phyloP scores from a whole-genome alignment of 2,329 filamentous ascomycete genomes.

The Alternaria dauci region DNA sequence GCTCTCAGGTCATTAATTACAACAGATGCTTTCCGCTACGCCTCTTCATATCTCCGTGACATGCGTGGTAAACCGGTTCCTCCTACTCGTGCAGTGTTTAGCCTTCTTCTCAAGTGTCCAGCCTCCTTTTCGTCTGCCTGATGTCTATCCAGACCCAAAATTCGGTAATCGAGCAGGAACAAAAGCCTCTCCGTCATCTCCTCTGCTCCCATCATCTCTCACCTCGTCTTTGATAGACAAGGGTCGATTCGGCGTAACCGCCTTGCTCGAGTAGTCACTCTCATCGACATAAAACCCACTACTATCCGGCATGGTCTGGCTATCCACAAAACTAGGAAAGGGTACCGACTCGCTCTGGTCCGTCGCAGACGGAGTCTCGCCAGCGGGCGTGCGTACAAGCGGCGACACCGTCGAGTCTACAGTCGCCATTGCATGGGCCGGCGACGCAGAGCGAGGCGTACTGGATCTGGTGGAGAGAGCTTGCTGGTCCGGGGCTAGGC shows the following conservation, averaged over 20 bases:
- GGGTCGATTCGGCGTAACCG: conserved; percentile 38
- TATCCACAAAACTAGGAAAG: conserved; percentile 37
- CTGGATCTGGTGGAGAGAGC: conserved; percentile 15
- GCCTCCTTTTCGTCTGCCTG: no score
- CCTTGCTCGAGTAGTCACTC: conserved; percentile 37
- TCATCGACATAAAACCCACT: conserved; percentile 42
- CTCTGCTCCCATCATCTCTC: conserved; percentile 19
- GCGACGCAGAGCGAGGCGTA: conserved; percentile 21
- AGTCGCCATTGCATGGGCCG: conserved; percentile 19
- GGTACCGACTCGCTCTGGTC: conserved; percentile 13
- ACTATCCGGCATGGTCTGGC: conserved; percentile 44
- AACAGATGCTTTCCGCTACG: not conserved
- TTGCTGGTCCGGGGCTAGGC: conserved; percentile 52
- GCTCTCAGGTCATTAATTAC: conserved; percentile 1
- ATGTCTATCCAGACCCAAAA: conserved; percentile 28
- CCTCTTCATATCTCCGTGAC: not conserved
- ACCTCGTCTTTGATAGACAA: conserved; percentile 32
- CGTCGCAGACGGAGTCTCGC: conserved; percentile 16
- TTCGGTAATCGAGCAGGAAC: conserved; percentile 48
- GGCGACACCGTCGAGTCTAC: conserved; percentile 25
- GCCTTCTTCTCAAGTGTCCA: not conserved
- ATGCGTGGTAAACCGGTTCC: not conserved
- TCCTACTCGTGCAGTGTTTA: not conserved
- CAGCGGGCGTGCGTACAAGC: conserved; percentile 26
- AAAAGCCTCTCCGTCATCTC: conserved; percentile 31